Base-by-base conservation (phyloP, 2,329 filamentous ascomycete genomes). In the Fusarium armeniacum region DNA sequence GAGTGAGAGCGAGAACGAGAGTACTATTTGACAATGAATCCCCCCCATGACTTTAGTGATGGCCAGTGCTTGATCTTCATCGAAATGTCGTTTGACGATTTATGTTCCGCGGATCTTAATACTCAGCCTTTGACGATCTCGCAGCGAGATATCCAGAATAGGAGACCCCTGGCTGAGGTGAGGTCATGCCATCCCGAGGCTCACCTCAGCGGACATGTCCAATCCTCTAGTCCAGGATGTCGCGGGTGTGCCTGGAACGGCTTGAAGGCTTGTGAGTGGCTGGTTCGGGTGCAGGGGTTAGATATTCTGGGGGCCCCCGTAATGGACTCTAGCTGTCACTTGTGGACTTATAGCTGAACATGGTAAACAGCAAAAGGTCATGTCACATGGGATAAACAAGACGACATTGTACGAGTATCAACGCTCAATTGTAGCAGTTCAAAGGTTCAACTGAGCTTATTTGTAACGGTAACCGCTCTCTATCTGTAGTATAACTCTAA, bases 221-320 rank as follows among this genome's bases (percentile, higher is more conserved):
- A 28, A 51, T 51, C 24, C 33, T 24, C 38, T 51, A 36, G 49
- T 24, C 18, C 28, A 33, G 13, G 28, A 43, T 44, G 28, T 28
- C 26, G 40, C 50, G 62, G 56, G 44, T 61, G 63, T 65, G 51
- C 50, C 63, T 66, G 63, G 56, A 51, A 66, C 56, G 40, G 56
- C 20, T 40, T 43, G 13, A 36, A 41, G 40, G 52, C 38, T 38
- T 63, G 47, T 58, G 57, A 67, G 58, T 67, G 65, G 65, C 63
- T 67, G 58, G 43, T 51, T 15, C 20, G 18, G 28, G 11, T 49
- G 12, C 62, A 57, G 51, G 62, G 62, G 49, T 15, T 16, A 6
- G 10, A 3, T 32, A 5, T 11, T n/a, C 26, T 56, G 32, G 41
- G 41, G n/a, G 22, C 8, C 35, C 52, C 54, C 22, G 12, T 41